Evolutionary conservation across 2,329 filamentous ascomycete species (phyloP).

Genomic region (Penicillium sp.): DNA sequence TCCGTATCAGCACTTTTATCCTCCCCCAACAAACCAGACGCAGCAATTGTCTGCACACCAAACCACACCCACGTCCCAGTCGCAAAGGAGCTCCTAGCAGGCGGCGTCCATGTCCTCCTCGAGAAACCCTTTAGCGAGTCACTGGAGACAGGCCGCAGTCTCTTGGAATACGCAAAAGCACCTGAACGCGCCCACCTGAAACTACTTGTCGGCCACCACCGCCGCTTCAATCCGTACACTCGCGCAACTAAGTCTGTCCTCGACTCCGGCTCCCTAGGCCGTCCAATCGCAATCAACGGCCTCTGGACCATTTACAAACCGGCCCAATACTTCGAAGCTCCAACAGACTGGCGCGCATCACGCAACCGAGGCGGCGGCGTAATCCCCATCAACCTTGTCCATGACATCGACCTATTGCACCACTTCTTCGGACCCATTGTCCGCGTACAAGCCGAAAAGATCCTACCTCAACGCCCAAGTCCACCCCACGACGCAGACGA

Average conservation of each 20-base stretch:
- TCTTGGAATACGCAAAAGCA: constrained; percentile 21
- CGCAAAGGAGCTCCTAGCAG: constrained; percentile 49
- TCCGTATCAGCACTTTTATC: constrained; percentile 48
- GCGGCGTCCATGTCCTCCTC: constrained; percentile 55
- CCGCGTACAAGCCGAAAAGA: constrained; percentile 53
- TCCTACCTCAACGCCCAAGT: constrained; percentile 41
- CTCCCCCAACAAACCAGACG: constrained; percentile 46
- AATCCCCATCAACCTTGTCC: constrained; percentile 60
- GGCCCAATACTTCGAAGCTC: constrained; percentile 50
- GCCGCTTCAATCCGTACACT: constrained; percentile 60
- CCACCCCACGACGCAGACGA: constrained; percentile 53
- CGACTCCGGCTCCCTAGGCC: constrained; percentile 43
- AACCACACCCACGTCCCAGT: constrained; percentile 59
- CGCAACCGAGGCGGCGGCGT: constrained; percentile 50
- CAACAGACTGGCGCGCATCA: constrained; percentile 50
- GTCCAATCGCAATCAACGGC: constrained; percentile 54
- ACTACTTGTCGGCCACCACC: constrained; percentile 59
- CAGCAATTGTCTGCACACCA: constrained; percentile 60
- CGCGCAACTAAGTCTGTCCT: constrained; percentile 51
- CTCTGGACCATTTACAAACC: constrained; percentile 58
- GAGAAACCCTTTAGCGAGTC: constrained; percentile 58
- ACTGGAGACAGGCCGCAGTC: constrained; percentile 21
- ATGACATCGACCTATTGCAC: constrained; percentile 61
- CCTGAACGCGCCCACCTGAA: constrained; percentile 34
- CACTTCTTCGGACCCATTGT: constrained; percentile 56